Conservation (phyloP, 176 grass and related monocot genomes). For the Bromus sterilis region DNA sequence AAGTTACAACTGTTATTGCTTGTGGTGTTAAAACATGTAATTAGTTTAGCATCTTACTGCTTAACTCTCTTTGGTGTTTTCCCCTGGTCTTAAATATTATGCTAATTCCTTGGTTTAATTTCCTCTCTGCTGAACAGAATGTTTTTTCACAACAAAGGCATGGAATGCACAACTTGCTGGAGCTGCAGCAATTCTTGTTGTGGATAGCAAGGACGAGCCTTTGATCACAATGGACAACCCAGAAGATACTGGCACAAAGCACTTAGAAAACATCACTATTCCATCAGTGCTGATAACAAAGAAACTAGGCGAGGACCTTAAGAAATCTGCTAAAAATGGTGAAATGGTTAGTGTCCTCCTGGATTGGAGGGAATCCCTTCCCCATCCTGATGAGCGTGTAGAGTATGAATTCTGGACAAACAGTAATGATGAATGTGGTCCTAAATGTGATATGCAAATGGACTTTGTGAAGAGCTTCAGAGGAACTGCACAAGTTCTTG, state of each 20-base stretch:
- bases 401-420: slow-evolving; percentile 96
- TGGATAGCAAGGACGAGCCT: slow-evolving; percentile 53
- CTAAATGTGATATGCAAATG: slow-evolving; percentile 91
- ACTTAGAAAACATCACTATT: slow-evolving; percentile 76
- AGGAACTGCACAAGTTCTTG: slow-evolving; percentile 74
- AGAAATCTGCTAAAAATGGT: slow-evolving; percentile 50
- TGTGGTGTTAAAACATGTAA: not conserved
- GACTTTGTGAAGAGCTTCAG: slow-evolving; percentile 76
- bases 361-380: slow-evolving; percentile 86
- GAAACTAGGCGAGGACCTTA: slow-evolving; percentile 56
- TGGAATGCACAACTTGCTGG: slow-evolving; percentile 86
- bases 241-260: slow-evolving; percentile 44
- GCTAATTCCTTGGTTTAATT: slow-evolving; percentile 8
- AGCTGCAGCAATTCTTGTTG: slow-evolving; percentile 72
- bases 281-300: slow-evolving; percentile 79
- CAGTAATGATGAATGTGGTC: slow-evolving; percentile 87
- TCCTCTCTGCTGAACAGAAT: slow-evolving; percentile 44
- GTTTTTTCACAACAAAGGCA: slow-evolving; percentile 83
- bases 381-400: slow-evolving; percentile 85
- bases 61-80: not conserved
- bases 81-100: not conserved
- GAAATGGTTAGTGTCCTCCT: slow-evolving; percentile 75
- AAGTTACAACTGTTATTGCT: not conserved
- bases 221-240: slow-evolving; percentile 93
- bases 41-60: not conserved